Evolutionary conservation across 2,329 filamentous ascomycete genomes (phyloP), one percentile per base, ranked within the genome.

Genomic region (Ceratocystiopsis brevicomis): DNA sequence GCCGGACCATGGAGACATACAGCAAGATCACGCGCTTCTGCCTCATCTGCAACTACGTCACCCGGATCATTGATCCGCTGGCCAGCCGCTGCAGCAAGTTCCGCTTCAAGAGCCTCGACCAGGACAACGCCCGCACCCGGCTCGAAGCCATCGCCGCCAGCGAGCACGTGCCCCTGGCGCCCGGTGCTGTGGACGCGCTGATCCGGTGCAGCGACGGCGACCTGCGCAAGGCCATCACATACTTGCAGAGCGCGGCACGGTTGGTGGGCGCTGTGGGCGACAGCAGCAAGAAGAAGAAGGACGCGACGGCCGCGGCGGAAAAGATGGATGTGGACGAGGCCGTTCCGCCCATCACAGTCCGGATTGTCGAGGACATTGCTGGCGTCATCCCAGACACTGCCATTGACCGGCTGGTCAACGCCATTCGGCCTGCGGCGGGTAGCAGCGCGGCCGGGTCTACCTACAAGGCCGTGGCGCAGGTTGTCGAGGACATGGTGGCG

Each of bases 1-100:
- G 90, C 50, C 73, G 92, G 44, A 98, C 90, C 2, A 99, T 99
- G 90, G 90, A 99, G 64, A 93, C 86, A 39, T 96, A 96, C 61
- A 83, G 76, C 59, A 87, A 86, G 55, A 95, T 96, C 61, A 99
- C 90, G 2, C 73, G 90, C 14, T 98, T 99, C 61, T 96, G 90
- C 57, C 68, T 99, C 37, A 88, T 96, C 46, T 98, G 92, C 64
- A 99, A 99, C 63, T 98, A 98, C 55, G 90, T 98, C 39, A 96
- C 90, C 4, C 71, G 90, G 46, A 98, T 99, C 57, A 98, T 98
- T 54, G 90, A 98, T 57, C 92, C 90, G 8, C 65, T 99, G 18
- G 90, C 90, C 1, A 86, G 78, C 58, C 73, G 90, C 53, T 99
- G 90, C 65, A 86, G 78, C 61, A 98, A 98, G 62, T 98, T 98